Conservation (phyloP, 164 flowering plant genomes). For the Chimonanthus salicifolius region DNA sequence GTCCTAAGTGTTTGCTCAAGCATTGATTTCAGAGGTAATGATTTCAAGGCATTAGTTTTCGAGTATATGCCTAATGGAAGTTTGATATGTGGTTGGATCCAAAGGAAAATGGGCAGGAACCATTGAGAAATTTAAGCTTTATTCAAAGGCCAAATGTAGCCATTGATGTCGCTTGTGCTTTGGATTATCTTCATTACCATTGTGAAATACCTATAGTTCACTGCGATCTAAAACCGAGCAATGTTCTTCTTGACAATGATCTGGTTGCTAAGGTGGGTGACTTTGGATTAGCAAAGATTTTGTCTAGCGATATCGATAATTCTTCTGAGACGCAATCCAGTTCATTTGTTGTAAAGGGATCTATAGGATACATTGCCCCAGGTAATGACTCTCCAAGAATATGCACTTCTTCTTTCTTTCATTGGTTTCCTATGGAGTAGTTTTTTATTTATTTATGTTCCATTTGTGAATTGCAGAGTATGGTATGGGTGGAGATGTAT, state of each 20-base stretch:
- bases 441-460: not conserved
- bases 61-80: conserved; percentile 4
- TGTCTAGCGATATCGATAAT: not conserved
- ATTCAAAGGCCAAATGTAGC: conserved; percentile 3
- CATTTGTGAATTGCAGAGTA: conserved; percentile 5
- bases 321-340: not conserved
- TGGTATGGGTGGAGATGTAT: conserved; percentile 16
- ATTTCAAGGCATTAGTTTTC: conserved; percentile 2
- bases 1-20: not conserved
- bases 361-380: conserved; percentile 5
- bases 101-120: not conserved
- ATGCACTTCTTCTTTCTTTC: not conserved
- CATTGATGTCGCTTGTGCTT: conserved; percentile 4
- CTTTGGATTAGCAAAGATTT: conserved; percentile 3
- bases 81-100: not conserved
- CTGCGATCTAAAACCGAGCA: conserved; percentile 8
- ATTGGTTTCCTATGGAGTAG: not conserved
- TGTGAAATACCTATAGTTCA: not conserved
- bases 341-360: not conserved
- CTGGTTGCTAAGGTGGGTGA: conserved; percentile 1
- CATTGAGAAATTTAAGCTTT: not conserved
- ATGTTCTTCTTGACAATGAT: conserved; percentile 2
- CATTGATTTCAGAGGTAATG: conserved; percentile 4
- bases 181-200: conserved; percentile 5
- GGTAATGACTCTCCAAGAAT: not conserved